Evolutionary conservation across 352 stramenopile species (phyloP).

Genomic region (Phytophthora lateralis): DNA sequence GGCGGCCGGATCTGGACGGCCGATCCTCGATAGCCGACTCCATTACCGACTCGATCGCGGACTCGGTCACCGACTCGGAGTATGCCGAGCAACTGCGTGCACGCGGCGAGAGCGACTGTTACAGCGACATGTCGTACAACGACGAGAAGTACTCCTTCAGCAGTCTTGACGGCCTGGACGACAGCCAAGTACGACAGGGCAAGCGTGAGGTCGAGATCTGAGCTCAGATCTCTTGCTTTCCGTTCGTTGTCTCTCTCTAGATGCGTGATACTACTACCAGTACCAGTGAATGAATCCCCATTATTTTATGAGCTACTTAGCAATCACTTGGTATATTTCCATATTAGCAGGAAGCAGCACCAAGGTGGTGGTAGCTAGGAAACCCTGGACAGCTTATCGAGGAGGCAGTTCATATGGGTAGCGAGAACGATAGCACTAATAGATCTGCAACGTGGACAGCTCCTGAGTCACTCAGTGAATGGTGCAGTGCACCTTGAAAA

Average conservation of each 20-base stretch:
- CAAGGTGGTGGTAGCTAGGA: not conserved
- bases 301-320: slow-evolving; percentile 34
- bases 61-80: slow-evolving; percentile 76
- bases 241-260: slow-evolving; percentile 13
- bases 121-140: slow-evolving; percentile 84
- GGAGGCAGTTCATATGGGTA: slow-evolving; percentile 25
- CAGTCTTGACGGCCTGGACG: slow-evolving; percentile 44
- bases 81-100: slow-evolving; percentile 58
- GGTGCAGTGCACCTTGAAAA: too few species aligned
- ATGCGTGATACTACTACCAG: slow-evolving; percentile 39
- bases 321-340: not conserved
- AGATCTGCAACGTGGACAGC: slow-evolving; percentile 14
- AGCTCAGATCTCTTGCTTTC: slow-evolving; percentile 8
- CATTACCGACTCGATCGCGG: slow-evolving; percentile 53
- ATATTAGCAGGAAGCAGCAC: slow-evolving; percentile 3
- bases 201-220: slow-evolving; percentile 80
- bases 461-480: too few species aligned
- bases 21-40: slow-evolving; percentile 56
- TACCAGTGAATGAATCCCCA: slow-evolving; percentile 24
- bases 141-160: slow-evolving; percentile 83
- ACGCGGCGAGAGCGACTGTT: slow-evolving; percentile 69
- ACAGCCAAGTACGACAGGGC: slow-evolving; percentile 41
- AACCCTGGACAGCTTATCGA: slow-evolving; percentile 7
- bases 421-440: slow-evolving; percentile 20
- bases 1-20: slow-evolving; percentile 25